Evolutionary conservation across 495 filamentous ascomycete species (phyloP), one percentile per base, ranked within the genome.

Genomic region (Xylaria telfairii): DNA sequence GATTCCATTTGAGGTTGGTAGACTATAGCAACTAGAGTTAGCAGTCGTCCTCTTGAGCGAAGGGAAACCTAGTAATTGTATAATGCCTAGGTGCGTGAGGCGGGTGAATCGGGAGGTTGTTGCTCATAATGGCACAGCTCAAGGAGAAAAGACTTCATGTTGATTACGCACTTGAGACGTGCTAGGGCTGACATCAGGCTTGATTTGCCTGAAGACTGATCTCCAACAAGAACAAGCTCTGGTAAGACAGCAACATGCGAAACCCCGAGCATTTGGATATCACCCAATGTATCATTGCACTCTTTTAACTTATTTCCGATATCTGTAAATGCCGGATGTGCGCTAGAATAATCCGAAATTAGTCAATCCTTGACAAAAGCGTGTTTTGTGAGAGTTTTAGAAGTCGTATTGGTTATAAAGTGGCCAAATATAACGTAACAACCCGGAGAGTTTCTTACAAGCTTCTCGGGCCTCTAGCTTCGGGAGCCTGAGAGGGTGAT

Each of bases 131-230:
- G 5, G 10, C 3, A 54, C 12, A 9, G 3, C 8, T 7, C 5
- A 15, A 15, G 12, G 46, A 10, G 21, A 51, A 26, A 4, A n/a
- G 47, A 4, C 47, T 26, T 51, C 5, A 51, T 26, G 21, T 51
- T 39, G 39, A 32, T 37, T 17, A 60, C n/a, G n/a, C n/a, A n/a
- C 56, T 88, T 87, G 61, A 95, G 90, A 15, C 89, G 91, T 1
- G 89, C 89, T 41, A 95, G 89, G 0, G 89, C 91, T 44, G 93
- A 91, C 75, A 96, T 92, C 0, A 95, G 79, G 1, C 90, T 93
- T 8, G 85, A 89, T 71, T 96, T 96, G 0, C 93, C 93, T 0
- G 92, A 88, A 7, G 86, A 89, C 70, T 95, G 93, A 65, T 94
- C 92, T 0, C 93, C 93, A 1, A 93, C 87, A 0, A 93, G 86